Percentiles rank a stretch among this genome's conserved stretches.
Evolutionary conservation across 371 early-diverging fungal genomes (phyloP).

Genomic region (Mucor lusitanicus): DNA sequence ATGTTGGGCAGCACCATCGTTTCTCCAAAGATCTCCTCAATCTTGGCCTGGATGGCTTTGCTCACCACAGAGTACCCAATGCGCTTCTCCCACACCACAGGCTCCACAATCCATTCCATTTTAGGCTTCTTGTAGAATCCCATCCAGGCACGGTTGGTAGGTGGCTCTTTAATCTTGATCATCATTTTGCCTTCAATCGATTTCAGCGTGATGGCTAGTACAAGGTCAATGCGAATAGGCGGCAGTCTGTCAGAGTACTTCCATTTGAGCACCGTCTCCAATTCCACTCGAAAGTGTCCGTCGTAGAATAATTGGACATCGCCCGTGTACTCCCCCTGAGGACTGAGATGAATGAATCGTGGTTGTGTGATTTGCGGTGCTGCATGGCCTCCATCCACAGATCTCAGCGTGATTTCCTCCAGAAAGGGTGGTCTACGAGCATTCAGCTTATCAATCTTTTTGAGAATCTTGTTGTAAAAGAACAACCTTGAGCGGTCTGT

Average conservation of each 20-base stretch:
- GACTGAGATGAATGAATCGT: constrained; percentile 63
- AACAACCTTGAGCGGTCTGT: constrained; percentile 59
- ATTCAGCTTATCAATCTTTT: constrained; percentile 67
- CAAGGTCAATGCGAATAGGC: constrained; percentile 73
- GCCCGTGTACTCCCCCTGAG: constrained; percentile 71
- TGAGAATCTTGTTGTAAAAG: constrained; percentile 64
- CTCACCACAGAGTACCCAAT: constrained; percentile 80
- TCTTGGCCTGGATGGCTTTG: constrained; percentile 81
- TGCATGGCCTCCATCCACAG: constrained; percentile 77
- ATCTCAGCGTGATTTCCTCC: constrained; percentile 76
- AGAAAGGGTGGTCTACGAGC: constrained; percentile 73
- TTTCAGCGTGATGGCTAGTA: constrained; percentile 73
- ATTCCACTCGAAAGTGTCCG: constrained; percentile 72
- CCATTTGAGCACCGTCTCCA: constrained; percentile 59
- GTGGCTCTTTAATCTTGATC: constrained; percentile 81
- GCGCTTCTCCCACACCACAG: constrained; percentile 83
- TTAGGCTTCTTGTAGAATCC: constrained; percentile 83
- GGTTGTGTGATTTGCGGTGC: constrained; percentile 82
- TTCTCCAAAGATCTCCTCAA: constrained; percentile 79
- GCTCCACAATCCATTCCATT: constrained; percentile 78
- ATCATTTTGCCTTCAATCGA: constrained; percentile 73
- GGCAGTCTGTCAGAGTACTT: constrained; percentile 55
- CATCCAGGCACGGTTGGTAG: constrained; percentile 86
- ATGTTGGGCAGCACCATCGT: constrained; percentile 88
- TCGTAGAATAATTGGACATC: constrained; percentile 80